phyloP scores from a whole-genome alignment of 2,329 filamentous ascomycete species.

The Fusarium sp. region DNA sequence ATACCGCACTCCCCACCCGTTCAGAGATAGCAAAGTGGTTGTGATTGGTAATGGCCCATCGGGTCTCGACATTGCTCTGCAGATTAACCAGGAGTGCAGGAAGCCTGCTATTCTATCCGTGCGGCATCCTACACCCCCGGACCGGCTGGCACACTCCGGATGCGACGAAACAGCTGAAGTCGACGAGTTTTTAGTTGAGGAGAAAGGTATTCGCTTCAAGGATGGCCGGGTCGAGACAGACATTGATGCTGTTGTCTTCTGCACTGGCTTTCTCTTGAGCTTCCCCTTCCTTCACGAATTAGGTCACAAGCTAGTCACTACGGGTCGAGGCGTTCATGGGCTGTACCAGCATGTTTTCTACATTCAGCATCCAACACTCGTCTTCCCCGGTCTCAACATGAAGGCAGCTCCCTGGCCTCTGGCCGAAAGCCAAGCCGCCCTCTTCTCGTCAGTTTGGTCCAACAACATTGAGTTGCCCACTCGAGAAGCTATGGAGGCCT shows the following conservation, averaged over 20 bases:
- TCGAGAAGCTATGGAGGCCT: slow-evolving; percentile 69
- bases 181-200: slow-evolving; percentile 60
- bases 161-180: slow-evolving; percentile 67
- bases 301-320: slow-evolving; percentile 65
- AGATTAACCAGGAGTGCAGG: slow-evolving; percentile 71
- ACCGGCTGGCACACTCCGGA: slow-evolving; percentile 55
- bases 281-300: slow-evolving; percentile 73
- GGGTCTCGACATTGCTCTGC: slow-evolving; percentile 81
- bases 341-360: slow-evolving; percentile 84
- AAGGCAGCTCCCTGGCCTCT: slow-evolving; percentile 90
- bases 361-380: slow-evolving; percentile 77
- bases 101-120: slow-evolving; percentile 72
- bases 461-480: slow-evolving; percentile 73
- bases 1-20: slow-evolving; percentile 74
- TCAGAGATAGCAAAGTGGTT: slow-evolving; percentile 75
- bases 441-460: slow-evolving; percentile 80
- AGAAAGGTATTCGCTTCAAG: slow-evolving; percentile 71
- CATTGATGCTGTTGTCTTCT: slow-evolving; percentile 83
- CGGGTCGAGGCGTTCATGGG: slow-evolving; percentile 74
- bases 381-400: slow-evolving; percentile 78
- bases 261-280: slow-evolving; percentile 88
- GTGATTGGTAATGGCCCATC: slow-evolving; percentile 87
- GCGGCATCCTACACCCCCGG: slow-evolving; percentile 58
- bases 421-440: slow-evolving; percentile 79
- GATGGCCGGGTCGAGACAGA: slow-evolving; percentile 71